Percentiles rank a stretch among this genome's conserved stretches.
phyloP scores from a whole-genome alignment of 768 basidiomycete species.

The Mycena rebaudengoi region DNA sequence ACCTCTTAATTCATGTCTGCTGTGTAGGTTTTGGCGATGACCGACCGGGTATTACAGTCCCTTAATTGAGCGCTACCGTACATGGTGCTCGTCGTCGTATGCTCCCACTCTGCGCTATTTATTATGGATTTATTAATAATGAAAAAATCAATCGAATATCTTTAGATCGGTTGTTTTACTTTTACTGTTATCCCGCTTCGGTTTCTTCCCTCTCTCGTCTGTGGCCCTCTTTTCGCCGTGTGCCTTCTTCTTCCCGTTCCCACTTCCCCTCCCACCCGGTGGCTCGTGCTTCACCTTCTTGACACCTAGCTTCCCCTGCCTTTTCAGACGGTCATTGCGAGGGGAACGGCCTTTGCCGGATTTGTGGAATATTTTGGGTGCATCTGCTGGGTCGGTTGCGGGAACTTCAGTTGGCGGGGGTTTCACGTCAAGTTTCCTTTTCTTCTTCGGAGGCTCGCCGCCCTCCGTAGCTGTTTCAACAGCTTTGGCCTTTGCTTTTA shows the following conservation, averaged over 20 bases:
- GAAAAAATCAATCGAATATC: constrained; percentile 24
- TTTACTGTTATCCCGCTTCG: constrained; percentile 21
- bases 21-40: constrained; percentile 69
- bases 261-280: constrained; percentile 17
- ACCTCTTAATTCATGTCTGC: background rate
- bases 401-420: background rate
- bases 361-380: background rate
- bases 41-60: constrained; percentile 69
- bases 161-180: constrained; percentile 15
- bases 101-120: constrained; percentile 23
- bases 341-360: constrained; percentile 23
- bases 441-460: constrained; percentile 20
- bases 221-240: background rate
- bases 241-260: constrained; percentile 20
- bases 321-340: constrained; percentile 14
- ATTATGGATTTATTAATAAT: constrained; percentile 16
- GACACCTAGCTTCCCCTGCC: constrained; percentile 15
- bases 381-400: background rate
- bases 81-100: constrained; percentile 20
- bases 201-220: constrained; percentile 17
- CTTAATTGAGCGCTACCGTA: constrained; percentile 48
- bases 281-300: constrained; percentile 3
- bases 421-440: constrained; percentile 25
- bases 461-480: constrained; percentile 11
- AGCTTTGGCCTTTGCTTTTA: constrained; percentile 50